Evolutionary conservation across 495 filamentous ascomycete genomes (phyloP).

Genomic region (Rostrohypoxylon terebratum): DNA sequence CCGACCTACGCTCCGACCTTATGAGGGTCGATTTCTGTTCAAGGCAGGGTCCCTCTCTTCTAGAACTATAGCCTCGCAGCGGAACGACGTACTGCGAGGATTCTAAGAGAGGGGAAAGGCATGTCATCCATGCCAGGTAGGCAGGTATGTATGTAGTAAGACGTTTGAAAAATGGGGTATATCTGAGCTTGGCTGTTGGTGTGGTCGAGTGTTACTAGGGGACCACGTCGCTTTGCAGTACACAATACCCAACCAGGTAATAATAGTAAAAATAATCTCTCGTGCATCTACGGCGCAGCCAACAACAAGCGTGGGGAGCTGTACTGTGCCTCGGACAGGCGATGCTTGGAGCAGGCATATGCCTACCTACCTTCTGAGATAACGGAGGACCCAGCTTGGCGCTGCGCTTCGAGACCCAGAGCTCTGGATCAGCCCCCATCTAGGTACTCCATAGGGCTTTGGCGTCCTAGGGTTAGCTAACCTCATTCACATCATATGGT

Average conservation of each 20-base stretch:
- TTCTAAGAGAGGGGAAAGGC: background rate
- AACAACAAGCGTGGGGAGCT: slow-evolving; percentile 23
- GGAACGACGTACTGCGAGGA: slow-evolving; percentile 15
- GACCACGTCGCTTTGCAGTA: slow-evolving; percentile 37
- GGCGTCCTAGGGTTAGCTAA: slow-evolving; percentile 14
- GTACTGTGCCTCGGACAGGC: slow-evolving; percentile 20
- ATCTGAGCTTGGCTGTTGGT: slow-evolving; percentile 21
- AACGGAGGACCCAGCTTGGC: slow-evolving; percentile 19
- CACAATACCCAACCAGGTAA: slow-evolving; percentile 9
- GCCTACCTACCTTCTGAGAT: background rate
- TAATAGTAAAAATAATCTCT: slow-evolving; percentile 18
- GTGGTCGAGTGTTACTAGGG: slow-evolving; percentile 4
- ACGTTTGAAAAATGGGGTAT: slow-evolving; percentile 15
- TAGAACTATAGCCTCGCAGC: slow-evolving; percentile 27
- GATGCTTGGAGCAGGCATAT: slow-evolving; percentile 6
- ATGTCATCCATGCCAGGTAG: background rate
- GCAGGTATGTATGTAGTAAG: slow-evolving; percentile 2
- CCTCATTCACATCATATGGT: slow-evolving; percentile 10
- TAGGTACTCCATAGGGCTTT: slow-evolving; percentile 23
- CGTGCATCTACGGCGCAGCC: slow-evolving; percentile 17
- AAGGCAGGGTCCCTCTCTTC: slow-evolving; percentile 21
- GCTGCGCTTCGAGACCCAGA: slow-evolving; percentile 13
- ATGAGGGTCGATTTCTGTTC: slow-evolving; percentile 15
- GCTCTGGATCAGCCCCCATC: slow-evolving; percentile 20
- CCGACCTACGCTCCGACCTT: slow-evolving; percentile 22